phyloP scores from a whole-genome alignment of 1,284 basidiomycete genomes.

The Leccinum subfulvum region DNA sequence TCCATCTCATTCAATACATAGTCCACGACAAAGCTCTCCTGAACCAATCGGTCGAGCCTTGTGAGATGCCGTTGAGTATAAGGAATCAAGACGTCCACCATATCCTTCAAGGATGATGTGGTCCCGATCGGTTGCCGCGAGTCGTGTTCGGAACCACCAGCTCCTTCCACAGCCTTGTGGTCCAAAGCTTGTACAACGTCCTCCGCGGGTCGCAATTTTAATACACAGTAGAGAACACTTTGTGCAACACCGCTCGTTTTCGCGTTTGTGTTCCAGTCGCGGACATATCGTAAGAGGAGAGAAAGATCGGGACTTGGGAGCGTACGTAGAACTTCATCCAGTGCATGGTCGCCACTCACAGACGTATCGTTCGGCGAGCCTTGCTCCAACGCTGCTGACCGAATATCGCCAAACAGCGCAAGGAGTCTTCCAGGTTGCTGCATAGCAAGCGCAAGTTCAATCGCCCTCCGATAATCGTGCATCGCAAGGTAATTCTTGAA shows the following conservation, averaged over 20 bases:
- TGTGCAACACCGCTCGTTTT: conserved; percentile 88
- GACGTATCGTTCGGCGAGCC: conserved; percentile 25
- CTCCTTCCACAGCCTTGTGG: conserved; percentile 33
- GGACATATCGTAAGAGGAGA: conserved; percentile 78
- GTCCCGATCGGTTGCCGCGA: conserved; percentile 26
- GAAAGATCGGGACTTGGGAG: conserved; percentile 75
- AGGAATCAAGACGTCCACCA: conserved; percentile 84
- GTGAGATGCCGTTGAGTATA: conserved; percentile 92
- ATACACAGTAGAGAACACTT: conserved; percentile 76
- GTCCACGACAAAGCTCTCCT: conserved; percentile 93
- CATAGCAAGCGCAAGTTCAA: conserved; percentile 88
- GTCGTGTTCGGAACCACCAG: neutral
- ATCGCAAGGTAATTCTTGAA: conserved; percentile 87
- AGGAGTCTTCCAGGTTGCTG: conserved; percentile 89
- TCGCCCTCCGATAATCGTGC: conserved; percentile 89
- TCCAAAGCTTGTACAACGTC: conserved; percentile 75
- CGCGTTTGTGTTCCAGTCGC: conserved; percentile 93
- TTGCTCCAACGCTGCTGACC: conserved; percentile 32
- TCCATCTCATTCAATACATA: conserved; percentile 94
- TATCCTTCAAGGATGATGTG: conserved; percentile 60
- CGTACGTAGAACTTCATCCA: conserved; percentile 81
- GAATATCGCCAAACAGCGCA: conserved; percentile 74
- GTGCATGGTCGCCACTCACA: conserved; percentile 65
- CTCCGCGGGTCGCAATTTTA: conserved; percentile 73
- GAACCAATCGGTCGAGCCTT: conserved; percentile 82